Evolutionary conservation across 257 asterid genomes (phyloP), one percentile per base, ranked within the genome.

Genomic region (Capsicum baccatum): DNA sequence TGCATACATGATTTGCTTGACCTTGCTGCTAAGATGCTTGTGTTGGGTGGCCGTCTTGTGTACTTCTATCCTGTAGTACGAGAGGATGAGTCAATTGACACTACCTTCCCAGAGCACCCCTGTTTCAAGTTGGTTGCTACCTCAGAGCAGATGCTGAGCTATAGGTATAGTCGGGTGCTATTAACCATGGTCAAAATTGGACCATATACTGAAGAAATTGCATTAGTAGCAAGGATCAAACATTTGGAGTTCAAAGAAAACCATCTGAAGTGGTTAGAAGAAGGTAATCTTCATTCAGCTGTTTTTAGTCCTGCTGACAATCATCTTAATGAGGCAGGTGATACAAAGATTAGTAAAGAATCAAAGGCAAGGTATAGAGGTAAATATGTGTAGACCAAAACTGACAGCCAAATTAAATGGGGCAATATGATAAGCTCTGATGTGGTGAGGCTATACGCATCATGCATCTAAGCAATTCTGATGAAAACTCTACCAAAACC

Each of bases 1-100:
- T 97, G 99, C n/a, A 97, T 97, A 58, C 98, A 97, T 17, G 99
- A 97, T 86, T 85, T 97, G 89, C 97, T 97, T 6, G 97, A 97
- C 94, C 90, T 93, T 85, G 99, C 98, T 3, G 98, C 97, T 74
- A 93, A 80, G 81, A 94, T 94, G 98, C 99, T 97, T 7, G 96
- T 94, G 63, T 92, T 88, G 90, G 96, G 95, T 2, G 99, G 99
- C 55, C 94, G 98, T 5, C 97, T 97, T 3, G 98, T 97, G 16
- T 97, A 95, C 91, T 97, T 97, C 93, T 97, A 92, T 86, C 99
- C 99, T 2, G 89, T 92, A 42, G 85, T 94, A 54, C 89, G 98
- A 86, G 98, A 95, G 6, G 96, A 92, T 21, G 93, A 90, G 12
- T 87, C 94, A 0, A 62, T 86, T 4, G 92, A 89, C 0, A 93